These are phyloP conservation scores for Tylopilus plumbeoviolaceoides DNA, from an alignment of 768 basidiomycete genomes.

Conservation along the genomic window DNA sequence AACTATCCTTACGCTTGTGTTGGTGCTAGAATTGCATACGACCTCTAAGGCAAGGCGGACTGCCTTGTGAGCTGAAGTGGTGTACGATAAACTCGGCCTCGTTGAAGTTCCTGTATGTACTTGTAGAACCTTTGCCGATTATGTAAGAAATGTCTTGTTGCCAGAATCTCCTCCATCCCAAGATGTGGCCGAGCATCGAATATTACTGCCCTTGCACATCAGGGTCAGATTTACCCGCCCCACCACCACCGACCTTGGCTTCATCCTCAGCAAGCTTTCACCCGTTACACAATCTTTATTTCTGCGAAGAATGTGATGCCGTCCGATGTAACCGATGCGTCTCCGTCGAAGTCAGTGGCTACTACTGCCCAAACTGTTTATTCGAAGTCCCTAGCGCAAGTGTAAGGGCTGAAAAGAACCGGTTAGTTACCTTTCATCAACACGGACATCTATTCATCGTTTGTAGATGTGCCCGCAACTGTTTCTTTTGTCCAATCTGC, in stretches of 20 bases:
- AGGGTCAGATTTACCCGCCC: constrained; percentile 35
- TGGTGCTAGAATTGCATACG: constrained; percentile 67
- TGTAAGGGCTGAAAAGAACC: constrained; percentile 96
- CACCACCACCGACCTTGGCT: constrained; percentile 70
- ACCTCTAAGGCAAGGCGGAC: constrained; percentile 25
- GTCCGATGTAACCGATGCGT: constrained; percentile 93
- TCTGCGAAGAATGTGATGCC: constrained; percentile 98
- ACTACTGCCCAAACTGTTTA: constrained; percentile 97
- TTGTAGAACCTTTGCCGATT: constrained; percentile 6
- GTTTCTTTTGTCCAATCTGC: constrained; percentile 95
- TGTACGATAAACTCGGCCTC: constrained; percentile 39
- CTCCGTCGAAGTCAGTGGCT: constrained; percentile 89
- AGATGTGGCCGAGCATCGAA: constrained; percentile 42
- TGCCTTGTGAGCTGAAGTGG: constrained; percentile 39
- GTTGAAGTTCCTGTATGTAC: not conserved
- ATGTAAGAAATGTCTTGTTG: constrained; percentile 4
- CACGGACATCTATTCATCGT: not conserved
- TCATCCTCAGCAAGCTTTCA: constrained; percentile 84
- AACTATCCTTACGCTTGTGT: constrained; percentile 91
- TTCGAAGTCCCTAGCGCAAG: constrained; percentile 98
- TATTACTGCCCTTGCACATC: constrained; percentile 80
- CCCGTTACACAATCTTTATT: constrained; percentile 81
- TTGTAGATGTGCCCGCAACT: constrained; percentile 91
- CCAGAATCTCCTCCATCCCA: no score
- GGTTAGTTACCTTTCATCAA: constrained; percentile 43